Base-by-base conservation (phyloP, 371 early-diverging fungal species). In the Umbelopsis sp. region DNA sequence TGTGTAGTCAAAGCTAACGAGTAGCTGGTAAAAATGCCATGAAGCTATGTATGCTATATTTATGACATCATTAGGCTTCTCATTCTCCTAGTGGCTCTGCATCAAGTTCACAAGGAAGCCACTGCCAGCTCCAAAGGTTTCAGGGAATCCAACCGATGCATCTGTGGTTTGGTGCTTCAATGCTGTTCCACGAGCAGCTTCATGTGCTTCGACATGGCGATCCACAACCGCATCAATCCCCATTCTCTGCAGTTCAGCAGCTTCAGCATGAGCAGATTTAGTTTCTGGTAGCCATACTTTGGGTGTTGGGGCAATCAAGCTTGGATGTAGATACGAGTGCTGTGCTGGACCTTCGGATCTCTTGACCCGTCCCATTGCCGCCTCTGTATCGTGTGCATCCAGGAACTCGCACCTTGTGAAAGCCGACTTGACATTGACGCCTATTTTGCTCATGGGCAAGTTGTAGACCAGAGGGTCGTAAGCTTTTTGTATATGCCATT, bases 91-190 rank as follows among this genome's bases (percentile, higher is more conserved):
- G 14, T 57, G 57, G 18, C 57, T n/a, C 10, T 32, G 35, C 35
- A 57, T 35, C 14, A 57, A 18, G 35, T 57, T 57, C 0, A 57
- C 57, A 4, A 57, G 35, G 57, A 57, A 57, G 0, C 57, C 57
- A 14, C 57, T 57, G 5, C 57, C 57, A 18, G 57, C 57, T 25
- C 57, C 57, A 57, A 57, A 57, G 16, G 57, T 57, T n/a, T 57
- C 57, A 8, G 57, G 57, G 57, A 57, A 57, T 4, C 57, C 57
- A 57, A 57, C n/a, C 6, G 57, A 57, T 10, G 57, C 35, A 35
- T 57, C 57, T 25, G 35, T 57, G 37, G 29, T 57, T 18, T 35
- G 57, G 18, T 57, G 57, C 57, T 57, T 57, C 8, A 57, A 5
- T 16, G 12, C 18, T 12, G 29, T 29, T 16, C 57, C 57, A 14